Evolutionary conservation across 768 basidiomycete genomes (phyloP).

Genomic region (Lactarius pseudohatsudake): DNA sequence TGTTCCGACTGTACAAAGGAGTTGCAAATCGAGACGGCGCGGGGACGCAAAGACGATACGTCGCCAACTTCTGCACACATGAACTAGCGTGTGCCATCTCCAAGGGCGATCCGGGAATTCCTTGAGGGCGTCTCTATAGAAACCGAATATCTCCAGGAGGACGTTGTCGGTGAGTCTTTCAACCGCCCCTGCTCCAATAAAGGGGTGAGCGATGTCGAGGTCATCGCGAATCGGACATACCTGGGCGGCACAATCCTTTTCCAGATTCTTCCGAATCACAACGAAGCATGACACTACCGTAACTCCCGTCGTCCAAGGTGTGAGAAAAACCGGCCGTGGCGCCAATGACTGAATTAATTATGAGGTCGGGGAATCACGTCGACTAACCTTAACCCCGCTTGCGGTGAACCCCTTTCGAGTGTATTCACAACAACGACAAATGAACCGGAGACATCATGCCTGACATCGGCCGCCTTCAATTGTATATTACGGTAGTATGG

Average conservation of each 20-base stretch:
- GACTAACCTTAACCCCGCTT: background rate
- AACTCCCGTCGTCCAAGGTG: background rate
- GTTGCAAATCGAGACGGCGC: background rate
- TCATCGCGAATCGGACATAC: background rate
- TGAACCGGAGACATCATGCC: background rate
- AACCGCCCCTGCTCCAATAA: background rate
- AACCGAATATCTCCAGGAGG: constrained; percentile 7
- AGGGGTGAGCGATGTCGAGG: background rate
- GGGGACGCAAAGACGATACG: background rate
- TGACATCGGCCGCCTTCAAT: no score
- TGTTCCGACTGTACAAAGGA: background rate
- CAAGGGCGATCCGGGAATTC: background rate
- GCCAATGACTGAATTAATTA: no score
- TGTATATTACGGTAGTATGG: background rate
- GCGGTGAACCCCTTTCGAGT: background rate
- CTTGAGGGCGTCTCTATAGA: background rate
- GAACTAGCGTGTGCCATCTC: background rate
- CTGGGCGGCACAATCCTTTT: background rate
- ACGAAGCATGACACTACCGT: background rate
- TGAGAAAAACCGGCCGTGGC: no score
- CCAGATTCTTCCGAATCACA: background rate
- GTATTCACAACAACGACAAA: background rate
- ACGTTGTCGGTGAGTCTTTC: background rate
- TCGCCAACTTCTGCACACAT: constrained; percentile 1
- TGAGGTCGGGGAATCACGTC: background rate